Evolutionary conservation across 352 stramenopile genomes (phyloP), one percentile per base, ranked within the genome.

Genomic region (Globisporangium nagaii): DNA sequence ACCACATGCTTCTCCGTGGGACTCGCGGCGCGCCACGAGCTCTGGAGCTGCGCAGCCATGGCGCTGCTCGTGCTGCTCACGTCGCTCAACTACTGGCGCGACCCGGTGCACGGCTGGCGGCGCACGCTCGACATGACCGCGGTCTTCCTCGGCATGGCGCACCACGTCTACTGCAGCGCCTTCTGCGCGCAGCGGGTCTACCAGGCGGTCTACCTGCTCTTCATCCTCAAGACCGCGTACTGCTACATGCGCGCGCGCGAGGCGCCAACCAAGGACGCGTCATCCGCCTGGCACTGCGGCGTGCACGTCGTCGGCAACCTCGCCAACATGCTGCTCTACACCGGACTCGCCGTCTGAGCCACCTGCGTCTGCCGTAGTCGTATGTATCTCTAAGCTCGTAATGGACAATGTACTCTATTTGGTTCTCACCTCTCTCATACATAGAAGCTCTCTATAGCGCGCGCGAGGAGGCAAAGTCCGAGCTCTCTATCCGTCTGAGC

Each of bases 31-130:
- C 63, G 59, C 19, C 65, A 78, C 50, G 65, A 85, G 62, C 68
- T 90, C 37, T 93, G 78, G 77, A 66, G 56, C 34, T 93, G 82
- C 61, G 73, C 77, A 1, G 64, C 65, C 17, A 63, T 84, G 55
- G 75, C 79, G 53, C 66, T 87, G 27, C 50, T 90, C 40, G 79
- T 93, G 55, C 68, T 90, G 45, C 63, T 88, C 54, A 92, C 82
- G 61, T 92, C 82, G 58, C 70, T 93, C 68, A 90, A 93, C 72
- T 93, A 90, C 65, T 93, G 79, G 82, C 82, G 79, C 32, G 50
- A 88, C 42, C 82, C 82, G 4, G 70, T 88, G 19, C 58, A 64
- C n/a, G 79, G 82, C 60, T 93, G 82, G 82, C 82, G 82, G 8
- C 82, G 79, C 56, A 79, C 68, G 0, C 52, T 73, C 53, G 82